phyloP scores from a whole-genome alignment of 1,139 yeast species.

The Blastobotrys buckinghamii region DNA sequence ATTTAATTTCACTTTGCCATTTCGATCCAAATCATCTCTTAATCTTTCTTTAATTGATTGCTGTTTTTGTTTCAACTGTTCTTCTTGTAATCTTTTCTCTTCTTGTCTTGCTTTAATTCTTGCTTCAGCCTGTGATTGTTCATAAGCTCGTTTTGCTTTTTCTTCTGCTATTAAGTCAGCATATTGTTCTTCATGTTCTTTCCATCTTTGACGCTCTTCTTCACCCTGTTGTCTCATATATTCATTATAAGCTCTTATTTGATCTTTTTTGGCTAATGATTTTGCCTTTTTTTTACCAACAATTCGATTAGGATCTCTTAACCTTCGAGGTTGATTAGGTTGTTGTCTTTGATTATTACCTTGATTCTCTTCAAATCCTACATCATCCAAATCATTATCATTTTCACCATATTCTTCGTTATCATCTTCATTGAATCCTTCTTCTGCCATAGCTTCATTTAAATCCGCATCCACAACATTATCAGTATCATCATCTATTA shows the following conservation, averaged over 20 bases:
- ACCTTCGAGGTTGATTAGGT: neutral
- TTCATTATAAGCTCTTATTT: constrained; percentile 30
- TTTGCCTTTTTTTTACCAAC: constrained; percentile 33
- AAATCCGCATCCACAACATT: constrained; percentile 7
- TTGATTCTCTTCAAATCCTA: constrained; percentile 9
- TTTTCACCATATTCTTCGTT: constrained; percentile 9
- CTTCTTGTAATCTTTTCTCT: constrained; percentile 16
- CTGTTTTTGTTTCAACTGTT: constrained; percentile 3
- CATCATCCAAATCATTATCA: constrained; percentile 8
- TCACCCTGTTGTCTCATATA: constrained; percentile 29
- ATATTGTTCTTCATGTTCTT: constrained; percentile 25
- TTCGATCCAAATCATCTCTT: constrained; percentile 10
- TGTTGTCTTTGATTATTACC: neutral
- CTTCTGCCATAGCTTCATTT: constrained; percentile 10
- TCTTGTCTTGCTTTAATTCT: constrained; percentile 17
- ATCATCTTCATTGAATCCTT: constrained; percentile 7
- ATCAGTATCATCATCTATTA: neutral
- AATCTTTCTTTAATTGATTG: constrained; percentile 10
- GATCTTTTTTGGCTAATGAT: constrained; percentile 30
- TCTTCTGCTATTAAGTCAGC: constrained; percentile 29
- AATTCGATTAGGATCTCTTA: constrained; percentile 14
- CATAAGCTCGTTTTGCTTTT: constrained; percentile 18
- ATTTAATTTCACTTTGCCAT: constrained; percentile 14
- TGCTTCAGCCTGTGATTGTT: constrained; percentile 14
- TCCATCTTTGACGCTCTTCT: constrained; percentile 21